Percentiles rank a stretch among this genome's conserved stretches.
phyloP scores from a whole-genome alignment of 202 grass and related monocot genomes.

The Elaeis oleifera region DNA sequence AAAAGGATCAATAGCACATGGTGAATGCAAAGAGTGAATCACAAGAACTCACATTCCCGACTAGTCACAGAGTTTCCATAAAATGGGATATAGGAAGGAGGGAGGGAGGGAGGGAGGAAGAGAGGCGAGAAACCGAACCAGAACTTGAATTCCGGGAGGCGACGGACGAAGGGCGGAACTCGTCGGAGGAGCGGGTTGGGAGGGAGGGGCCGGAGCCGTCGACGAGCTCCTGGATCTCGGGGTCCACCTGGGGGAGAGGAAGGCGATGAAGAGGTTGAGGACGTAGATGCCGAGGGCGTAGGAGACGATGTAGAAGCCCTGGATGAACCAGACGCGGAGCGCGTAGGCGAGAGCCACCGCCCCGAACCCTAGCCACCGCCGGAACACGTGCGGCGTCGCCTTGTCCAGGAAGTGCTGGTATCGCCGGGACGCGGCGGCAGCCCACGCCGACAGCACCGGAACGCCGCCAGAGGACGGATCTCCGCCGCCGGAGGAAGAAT shows the following conservation, averaged over 20 bases:
- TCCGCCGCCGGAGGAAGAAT: too few species aligned
- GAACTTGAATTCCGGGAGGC: constrained; percentile 6
- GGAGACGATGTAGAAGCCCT: constrained; percentile 6
- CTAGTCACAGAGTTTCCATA: too few species aligned
- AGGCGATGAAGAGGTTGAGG: constrained; percentile 1
- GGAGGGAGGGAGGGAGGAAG: too few species aligned
- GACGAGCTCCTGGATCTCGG: neutral
- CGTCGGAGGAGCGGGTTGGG: neutral
- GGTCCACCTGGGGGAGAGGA: constrained; percentile 4
- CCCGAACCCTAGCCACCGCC: neutral
- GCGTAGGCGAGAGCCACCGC: neutral
- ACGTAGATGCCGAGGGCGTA: constrained; percentile 5
- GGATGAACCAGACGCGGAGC: neutral
- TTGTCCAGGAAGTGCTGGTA: constrained; percentile 7
- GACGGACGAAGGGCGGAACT: neutral
- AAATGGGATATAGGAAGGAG: too few species aligned
- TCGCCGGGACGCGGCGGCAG: neutral
- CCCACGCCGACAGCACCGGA: too few species aligned
- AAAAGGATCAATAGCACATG: too few species aligned
- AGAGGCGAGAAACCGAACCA: neutral
- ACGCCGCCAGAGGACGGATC: too few species aligned
- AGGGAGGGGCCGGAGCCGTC: neutral
- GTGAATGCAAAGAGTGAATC: too few species aligned
- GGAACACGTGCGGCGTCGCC: neutral
- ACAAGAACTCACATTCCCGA: too few species aligned